A percentile compares a stretch with the other conserved stretches of the same genome.
These are phyloP conservation scores for Sphaerobolus stellatus DNA, from an alignment of 1,284 basidiomycete genomes.

Conservation along the genomic window DNA sequence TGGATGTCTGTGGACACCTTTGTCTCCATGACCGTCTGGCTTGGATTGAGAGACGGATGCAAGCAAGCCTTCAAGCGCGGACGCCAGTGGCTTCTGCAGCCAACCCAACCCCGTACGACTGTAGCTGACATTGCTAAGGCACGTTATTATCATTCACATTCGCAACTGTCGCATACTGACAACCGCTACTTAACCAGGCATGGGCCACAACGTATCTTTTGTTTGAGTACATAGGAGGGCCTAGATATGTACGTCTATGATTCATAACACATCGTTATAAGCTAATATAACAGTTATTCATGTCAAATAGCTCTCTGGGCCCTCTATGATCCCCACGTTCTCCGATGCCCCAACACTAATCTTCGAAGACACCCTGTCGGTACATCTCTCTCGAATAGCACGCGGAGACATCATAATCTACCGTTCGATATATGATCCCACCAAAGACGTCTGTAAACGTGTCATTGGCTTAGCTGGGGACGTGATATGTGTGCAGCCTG, in stretches of 20 bases:
- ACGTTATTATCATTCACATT: too few relatives aligned
- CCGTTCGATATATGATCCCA: slow-evolving; percentile 71
- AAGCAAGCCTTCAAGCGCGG: too few relatives aligned
- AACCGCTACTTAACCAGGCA: too few relatives aligned
- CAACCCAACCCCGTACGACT: too few relatives aligned
- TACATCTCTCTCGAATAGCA: slow-evolving; percentile 53
- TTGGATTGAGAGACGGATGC: too few relatives aligned
- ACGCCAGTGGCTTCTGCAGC: too few relatives aligned
- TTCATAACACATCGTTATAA: not conserved
- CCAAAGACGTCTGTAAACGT: slow-evolving; percentile 82
- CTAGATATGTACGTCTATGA: slow-evolving; percentile 44
- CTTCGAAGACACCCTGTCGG: slow-evolving; percentile 60
- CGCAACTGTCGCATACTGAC: too few relatives aligned
- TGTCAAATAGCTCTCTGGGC: slow-evolving; percentile 47
- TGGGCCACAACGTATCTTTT: too few relatives aligned
- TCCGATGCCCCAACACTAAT: slow-evolving; percentile 57
- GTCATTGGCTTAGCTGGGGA: slow-evolving; percentile 91
- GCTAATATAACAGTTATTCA: not conserved
- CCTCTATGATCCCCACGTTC: slow-evolving; percentile 89
- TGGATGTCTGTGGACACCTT: too few relatives aligned
- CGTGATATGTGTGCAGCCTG: slow-evolving; percentile 81
- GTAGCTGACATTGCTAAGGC: too few relatives aligned
- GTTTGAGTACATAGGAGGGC: slow-evolving; percentile 55
- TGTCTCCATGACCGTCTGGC: too few relatives aligned
- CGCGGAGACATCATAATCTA: slow-evolving; percentile 85